phyloP scores from a whole-genome alignment of 2,329 filamentous ascomycete species.

The Penicillium sp. region DNA sequence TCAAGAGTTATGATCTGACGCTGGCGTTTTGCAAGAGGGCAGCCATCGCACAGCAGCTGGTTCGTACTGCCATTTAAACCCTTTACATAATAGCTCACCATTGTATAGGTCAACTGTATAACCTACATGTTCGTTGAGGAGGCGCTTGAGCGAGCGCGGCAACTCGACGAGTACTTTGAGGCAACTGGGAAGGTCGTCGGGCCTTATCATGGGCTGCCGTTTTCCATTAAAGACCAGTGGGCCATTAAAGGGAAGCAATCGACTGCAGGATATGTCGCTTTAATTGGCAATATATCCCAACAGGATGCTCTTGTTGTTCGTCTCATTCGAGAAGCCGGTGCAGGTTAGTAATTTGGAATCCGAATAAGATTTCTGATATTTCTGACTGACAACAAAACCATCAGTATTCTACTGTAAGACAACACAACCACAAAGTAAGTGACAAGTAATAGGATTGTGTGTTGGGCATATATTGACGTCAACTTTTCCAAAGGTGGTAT shows the following conservation, averaged over 20 bases:
- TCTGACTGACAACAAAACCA: slow-evolving; percentile 49
- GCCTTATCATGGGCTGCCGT: slow-evolving; percentile 37
- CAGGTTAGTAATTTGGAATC: slow-evolving; percentile 50
- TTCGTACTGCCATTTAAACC: background rate
- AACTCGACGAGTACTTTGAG: background rate
- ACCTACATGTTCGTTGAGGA: background rate
- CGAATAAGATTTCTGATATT: slow-evolving; percentile 55
- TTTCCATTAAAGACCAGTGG: slow-evolving; percentile 32
- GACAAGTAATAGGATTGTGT: background rate
- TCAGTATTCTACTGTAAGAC: background rate
- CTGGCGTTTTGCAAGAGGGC: slow-evolving; percentile 46
- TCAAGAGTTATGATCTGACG: slow-evolving; percentile 3
- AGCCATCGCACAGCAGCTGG: slow-evolving; percentile 23
- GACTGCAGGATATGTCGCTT: slow-evolving; percentile 43
- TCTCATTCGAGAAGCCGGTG: slow-evolving; percentile 32
- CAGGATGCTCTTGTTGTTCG: slow-evolving; percentile 17
- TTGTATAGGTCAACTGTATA: background rate
- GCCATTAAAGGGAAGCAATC: slow-evolving; percentile 45
- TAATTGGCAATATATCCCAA: background rate
- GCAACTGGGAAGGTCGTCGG: slow-evolving; percentile 24
- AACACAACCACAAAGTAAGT: background rate
- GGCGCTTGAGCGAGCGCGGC: background rate
- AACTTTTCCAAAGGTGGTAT: slow-evolving; percentile 24
- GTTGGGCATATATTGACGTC: slow-evolving; percentile 53
- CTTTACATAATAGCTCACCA: background rate